Conservation (phyloP, 2,329 filamentous ascomycete species). For the Ophiocordyceps robertsii region DNA sequence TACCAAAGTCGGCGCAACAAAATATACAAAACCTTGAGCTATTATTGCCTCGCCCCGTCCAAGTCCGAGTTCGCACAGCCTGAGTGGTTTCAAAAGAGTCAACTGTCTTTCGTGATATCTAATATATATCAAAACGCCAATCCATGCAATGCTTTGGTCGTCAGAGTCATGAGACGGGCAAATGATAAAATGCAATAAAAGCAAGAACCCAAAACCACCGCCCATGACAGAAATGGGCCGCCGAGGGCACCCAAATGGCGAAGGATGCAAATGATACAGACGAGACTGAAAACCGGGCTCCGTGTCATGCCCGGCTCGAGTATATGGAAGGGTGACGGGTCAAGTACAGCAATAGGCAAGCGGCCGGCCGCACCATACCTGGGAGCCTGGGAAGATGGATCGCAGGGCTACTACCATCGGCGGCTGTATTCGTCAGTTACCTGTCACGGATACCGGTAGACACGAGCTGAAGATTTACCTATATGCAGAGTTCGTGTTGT, state of each 20-base stretch:
- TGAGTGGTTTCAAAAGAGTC: neutral
- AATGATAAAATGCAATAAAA: neutral
- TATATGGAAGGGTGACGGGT: too few relatives aligned
- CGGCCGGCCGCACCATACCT: too few relatives aligned
- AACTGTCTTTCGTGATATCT: constrained; percentile 13
- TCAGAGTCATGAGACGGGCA: constrained; percentile 11
- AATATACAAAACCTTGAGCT: too few relatives aligned
- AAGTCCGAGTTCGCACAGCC: neutral
- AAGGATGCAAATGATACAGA: too few relatives aligned
- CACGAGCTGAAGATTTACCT: constrained; percentile 13
- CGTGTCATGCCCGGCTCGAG: too few relatives aligned
- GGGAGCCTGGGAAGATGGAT: neutral
- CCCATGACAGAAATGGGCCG: too few relatives aligned
- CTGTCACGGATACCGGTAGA: neutral
- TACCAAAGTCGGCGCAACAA: too few relatives aligned
- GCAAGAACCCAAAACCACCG: too few relatives aligned
- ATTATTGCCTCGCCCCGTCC: too few relatives aligned
- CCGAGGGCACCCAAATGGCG: too few relatives aligned
- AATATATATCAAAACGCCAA: constrained; percentile 10
- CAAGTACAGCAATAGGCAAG: too few relatives aligned
- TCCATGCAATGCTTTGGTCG: constrained; percentile 13
- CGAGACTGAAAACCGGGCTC: too few relatives aligned
- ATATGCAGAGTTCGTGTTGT: constrained; percentile 23
- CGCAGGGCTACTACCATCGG: constrained; percentile 17
- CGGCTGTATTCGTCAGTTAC: constrained; percentile 11